Evolutionary conservation across 768 basidiomycete species (phyloP), one percentile per base, ranked within the genome.

Genomic region (Pleurotus sapidus): DNA sequence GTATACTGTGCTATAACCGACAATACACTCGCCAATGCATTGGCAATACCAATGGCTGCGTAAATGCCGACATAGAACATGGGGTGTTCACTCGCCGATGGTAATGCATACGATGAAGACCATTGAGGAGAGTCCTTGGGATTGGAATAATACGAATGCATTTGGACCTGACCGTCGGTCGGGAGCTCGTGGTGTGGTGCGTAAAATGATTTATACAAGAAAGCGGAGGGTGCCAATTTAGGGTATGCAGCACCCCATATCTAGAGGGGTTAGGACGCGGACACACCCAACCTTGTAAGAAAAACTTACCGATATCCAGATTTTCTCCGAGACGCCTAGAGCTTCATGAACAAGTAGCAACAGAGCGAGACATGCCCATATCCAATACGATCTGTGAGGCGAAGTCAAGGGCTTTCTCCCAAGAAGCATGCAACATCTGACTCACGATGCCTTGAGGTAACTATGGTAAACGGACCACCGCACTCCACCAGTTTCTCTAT

Each of bases 291-390:
- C n/a, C n/a, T n/a, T n/a, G n/a, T n/a, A n/a, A n/a, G n/a, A n/a
- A n/a, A n/a, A n/a, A n/a, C n/a, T 18, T 46, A 88, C 83, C 77
- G 82, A 90, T 64, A 93, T 86, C 91, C 91, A 93, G 4, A 86
- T 61, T 67, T 86, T 88, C 68, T 89, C 86, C 0, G 72, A 65
- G 2, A 88, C 73, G 6, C 80, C 77, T 23, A 88, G 64, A 37
- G 58, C 51, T 39, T 61, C 77, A n/a, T 74, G 72, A 1, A 82
- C 51, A 1, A 86, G 55, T 23, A 87, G 79, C 45, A 85, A 67
- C 46, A 74, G 58, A 5, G 68, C 66, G 14, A 88, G 71, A 63
- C 86, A 78, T 3, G 45, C 71, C 87, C 87, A 89, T 1, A 83
- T 86, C 80, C 79, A 84, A 61, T 87, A 88, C 0, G 86, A 87